Percentiles rank a stretch among this genome's conserved stretches.
Evolutionary conservation across 208 protist genomes (phyloP).

Genomic region (Crithidia expoeki): DNA sequence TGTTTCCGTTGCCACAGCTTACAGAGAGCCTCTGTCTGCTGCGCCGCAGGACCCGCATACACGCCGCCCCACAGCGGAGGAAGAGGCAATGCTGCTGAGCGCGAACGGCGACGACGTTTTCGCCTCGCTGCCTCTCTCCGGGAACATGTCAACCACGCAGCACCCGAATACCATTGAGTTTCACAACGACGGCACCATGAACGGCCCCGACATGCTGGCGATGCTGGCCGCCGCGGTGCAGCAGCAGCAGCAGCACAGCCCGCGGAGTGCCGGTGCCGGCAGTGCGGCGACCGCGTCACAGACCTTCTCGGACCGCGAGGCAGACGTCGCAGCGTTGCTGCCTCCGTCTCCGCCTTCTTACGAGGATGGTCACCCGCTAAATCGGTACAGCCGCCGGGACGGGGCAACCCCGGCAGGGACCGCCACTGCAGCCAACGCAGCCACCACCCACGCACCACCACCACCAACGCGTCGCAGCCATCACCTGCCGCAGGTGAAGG

Average conservation of each 20-base stretch:
- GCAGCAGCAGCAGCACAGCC: slow-evolving; percentile 23
- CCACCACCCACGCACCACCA: slow-evolving; percentile 7
- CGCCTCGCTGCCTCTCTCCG: not conserved
- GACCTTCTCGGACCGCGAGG: slow-evolving; percentile 15
- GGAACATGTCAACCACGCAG: not conserved
- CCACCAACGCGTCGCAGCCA: slow-evolving; percentile 25
- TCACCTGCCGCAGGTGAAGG: slow-evolving; percentile 41
- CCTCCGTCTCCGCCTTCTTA: slow-evolving; percentile 16
- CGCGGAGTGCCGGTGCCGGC: slow-evolving; percentile 3
- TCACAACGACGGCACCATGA: slow-evolving; percentile 13
- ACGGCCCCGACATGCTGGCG: slow-evolving; percentile 23
- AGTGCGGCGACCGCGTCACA: slow-evolving; percentile 11
- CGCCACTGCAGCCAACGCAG: slow-evolving; percentile 1
- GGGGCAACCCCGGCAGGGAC: not conserved
- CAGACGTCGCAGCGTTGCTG: not conserved
- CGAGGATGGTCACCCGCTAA: slow-evolving; percentile 1
- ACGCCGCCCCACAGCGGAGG: not conserved
- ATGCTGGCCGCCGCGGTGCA: slow-evolving; percentile 35
- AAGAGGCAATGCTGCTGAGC: not conserved
- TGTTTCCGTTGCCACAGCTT: not conserved
- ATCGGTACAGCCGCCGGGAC: slow-evolving; percentile 2
- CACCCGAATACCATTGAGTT: not conserved
- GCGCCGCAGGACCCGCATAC: not conserved
- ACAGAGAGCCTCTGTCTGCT: not conserved
- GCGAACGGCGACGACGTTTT: not conserved